phyloP scores from a whole-genome alignment of 2,329 filamentous ascomycete genomes.

The Pseudogymnoascus sp. region DNA sequence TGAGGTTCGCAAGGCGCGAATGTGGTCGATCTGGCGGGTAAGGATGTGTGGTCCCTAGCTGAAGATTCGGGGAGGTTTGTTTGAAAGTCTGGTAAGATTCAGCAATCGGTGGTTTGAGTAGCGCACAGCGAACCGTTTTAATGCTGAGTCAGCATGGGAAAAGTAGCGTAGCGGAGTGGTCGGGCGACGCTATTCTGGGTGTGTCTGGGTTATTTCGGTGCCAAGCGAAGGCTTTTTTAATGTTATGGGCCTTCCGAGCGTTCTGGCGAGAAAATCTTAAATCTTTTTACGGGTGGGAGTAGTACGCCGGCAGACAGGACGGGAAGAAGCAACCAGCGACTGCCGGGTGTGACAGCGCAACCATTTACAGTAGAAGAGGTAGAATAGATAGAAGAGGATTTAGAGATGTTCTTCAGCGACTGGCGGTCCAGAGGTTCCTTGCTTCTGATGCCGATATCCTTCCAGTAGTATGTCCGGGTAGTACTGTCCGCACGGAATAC shows the following conservation, averaged over 20 bases:
- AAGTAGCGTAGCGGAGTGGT: conserved; percentile 1
- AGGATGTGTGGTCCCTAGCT: conserved; percentile 1
- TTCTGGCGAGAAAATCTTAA: conserved; percentile 8
- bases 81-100: conserved; percentile 7
- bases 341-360: not conserved
- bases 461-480: not conserved
- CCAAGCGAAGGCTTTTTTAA: conserved; percentile 9
- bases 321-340: not conserved
- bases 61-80: not conserved
- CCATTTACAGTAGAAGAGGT: not conserved
- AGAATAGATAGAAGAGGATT: not conserved
- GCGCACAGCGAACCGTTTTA: conserved; percentile 4
- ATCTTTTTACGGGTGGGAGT: not conserved
- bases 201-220: not conserved
- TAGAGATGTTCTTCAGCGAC: not conserved
- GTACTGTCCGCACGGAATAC: not conserved
- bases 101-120: not conserved
- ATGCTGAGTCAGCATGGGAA: conserved; percentile 1
- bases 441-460: not conserved
- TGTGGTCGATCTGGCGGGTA: not conserved
- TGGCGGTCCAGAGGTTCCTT: not conserved
- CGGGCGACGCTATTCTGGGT: conserved; percentile 2
- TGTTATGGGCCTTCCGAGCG: conserved; percentile 6
- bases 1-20: not conserved
- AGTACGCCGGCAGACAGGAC: conserved; percentile 5